These are phyloP conservation scores for Clarireedia sp. DNA, from an alignment of 2,329 filamentous ascomycete species.

Conservation along the genomic window DNA sequence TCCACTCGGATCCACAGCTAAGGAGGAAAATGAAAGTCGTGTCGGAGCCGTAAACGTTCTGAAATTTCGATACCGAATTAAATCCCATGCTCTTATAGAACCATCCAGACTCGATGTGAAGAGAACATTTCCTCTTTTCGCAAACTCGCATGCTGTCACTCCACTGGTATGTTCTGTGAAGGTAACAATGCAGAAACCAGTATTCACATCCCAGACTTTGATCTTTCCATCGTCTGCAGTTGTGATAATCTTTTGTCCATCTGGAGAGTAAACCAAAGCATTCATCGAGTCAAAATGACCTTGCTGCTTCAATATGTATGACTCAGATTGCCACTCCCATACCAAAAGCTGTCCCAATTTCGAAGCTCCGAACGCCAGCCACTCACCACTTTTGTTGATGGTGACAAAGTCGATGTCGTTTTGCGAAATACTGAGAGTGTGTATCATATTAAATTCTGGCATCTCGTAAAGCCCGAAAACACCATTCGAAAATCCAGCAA, in stretches of 20 bases:
- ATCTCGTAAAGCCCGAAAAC: conserved; percentile 92
- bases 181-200: conserved; percentile 95
- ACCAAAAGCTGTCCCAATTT: conserved; percentile 93
- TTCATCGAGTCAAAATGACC: conserved; percentile 97
- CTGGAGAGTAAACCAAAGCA: conserved; percentile 82
- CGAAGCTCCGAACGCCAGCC: conserved; percentile 93
- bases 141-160: conserved; percentile 90
- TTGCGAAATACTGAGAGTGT: conserved; percentile 88
- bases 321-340: conserved; percentile 99
- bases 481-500: conserved; percentile 91
- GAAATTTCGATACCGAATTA: conserved; percentile 94
- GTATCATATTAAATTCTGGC: conserved; percentile 91
- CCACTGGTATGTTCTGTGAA: conserved; percentile 96
- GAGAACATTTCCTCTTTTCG: conserved; percentile 88
- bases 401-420: conserved; percentile 93
- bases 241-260: conserved; percentile 87
- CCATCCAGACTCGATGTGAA: conserved; percentile 95
- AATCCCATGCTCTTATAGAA: conserved; percentile 89
- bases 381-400: conserved; percentile 90
- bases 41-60: conserved; percentile 93
- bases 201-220: conserved; percentile 96
- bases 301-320: conserved; percentile 96
- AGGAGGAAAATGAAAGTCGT: conserved; percentile 81
- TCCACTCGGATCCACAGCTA: conserved; percentile 94
- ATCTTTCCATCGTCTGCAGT: conserved; percentile 95